Evolutionary conservation across 495 filamentous ascomycete genomes (phyloP).

Genomic region (Xylaria intraflava): DNA sequence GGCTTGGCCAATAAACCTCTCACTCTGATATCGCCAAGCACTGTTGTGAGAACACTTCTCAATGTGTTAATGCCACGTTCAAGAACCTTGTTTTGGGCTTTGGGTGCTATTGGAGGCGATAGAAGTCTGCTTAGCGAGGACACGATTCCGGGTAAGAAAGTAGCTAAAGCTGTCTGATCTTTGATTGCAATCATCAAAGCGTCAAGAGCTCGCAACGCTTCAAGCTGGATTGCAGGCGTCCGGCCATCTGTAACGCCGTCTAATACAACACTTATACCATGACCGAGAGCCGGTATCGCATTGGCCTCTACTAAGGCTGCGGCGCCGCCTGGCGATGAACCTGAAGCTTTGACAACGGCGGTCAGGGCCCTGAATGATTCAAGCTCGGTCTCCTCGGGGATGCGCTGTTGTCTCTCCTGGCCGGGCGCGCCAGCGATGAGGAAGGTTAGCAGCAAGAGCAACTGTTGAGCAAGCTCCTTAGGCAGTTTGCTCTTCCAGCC

Average conservation of each 20-base stretch:
- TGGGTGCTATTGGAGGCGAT: slow-evolving; percentile 57
- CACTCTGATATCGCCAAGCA: slow-evolving; percentile 58
- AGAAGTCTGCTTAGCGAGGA: slow-evolving; percentile 73
- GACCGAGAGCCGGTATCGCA: slow-evolving; percentile 75
- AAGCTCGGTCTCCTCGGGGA: slow-evolving; percentile 63
- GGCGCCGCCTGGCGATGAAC: slow-evolving; percentile 26
- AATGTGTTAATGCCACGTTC: slow-evolving; percentile 55
- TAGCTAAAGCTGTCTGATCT: slow-evolving; percentile 66
- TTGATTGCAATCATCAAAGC: slow-evolving; percentile 55
- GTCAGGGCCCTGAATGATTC: slow-evolving; percentile 42
- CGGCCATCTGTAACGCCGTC: slow-evolving; percentile 57
- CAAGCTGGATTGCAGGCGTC: slow-evolving; percentile 57
- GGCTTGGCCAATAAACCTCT: slow-evolving; percentile 32
- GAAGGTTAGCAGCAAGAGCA: slow-evolving; percentile 78
- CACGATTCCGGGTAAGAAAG: slow-evolving; percentile 82
- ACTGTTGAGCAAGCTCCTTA: slow-evolving; percentile 67
- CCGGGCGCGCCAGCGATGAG: slow-evolving; percentile 64
- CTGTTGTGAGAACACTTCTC: slow-evolving; percentile 49
- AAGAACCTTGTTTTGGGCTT: slow-evolving; percentile 59
- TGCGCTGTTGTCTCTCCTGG: slow-evolving; percentile 38
- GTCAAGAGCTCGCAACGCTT: slow-evolving; percentile 59
- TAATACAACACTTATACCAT: slow-evolving; percentile 72
- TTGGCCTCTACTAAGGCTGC: slow-evolving; percentile 45
- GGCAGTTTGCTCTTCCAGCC: slow-evolving; percentile 69
- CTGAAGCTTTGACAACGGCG: slow-evolving; percentile 33